Percentiles rank a stretch among this genome's conserved stretches.
Evolutionary conservation across 139 green algal genomes (phyloP).

Genomic region (Haematococcus lacustris): DNA sequence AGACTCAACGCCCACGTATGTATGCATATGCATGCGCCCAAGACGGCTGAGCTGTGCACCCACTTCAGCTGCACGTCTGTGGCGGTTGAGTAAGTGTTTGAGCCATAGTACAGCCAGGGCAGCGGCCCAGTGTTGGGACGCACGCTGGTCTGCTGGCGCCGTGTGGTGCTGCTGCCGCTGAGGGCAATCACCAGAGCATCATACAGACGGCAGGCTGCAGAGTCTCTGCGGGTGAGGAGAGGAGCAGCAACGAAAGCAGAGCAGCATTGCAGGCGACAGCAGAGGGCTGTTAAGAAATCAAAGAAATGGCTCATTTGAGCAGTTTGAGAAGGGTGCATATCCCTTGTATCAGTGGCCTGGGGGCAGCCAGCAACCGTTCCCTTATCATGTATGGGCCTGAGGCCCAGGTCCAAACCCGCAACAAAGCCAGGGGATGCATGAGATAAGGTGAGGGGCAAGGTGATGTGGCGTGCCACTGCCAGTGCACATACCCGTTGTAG

Average conservation of each 20-base stretch:
- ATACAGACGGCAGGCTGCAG: background rate
- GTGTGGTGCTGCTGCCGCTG: background rate
- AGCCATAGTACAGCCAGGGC: constrained; percentile 49
- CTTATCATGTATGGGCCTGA: no score
- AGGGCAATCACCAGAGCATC: background rate
- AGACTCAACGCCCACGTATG: no score
- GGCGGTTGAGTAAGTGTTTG: constrained; percentile 21
- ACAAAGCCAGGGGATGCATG: no score
- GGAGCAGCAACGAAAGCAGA: no score
- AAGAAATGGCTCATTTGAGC: background rate
- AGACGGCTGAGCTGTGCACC: constrained; percentile 9
- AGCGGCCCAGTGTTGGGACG: constrained; percentile 20
- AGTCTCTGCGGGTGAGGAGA: background rate
- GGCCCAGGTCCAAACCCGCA: no score
- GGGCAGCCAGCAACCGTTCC: background rate
- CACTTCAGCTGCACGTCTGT: constrained; percentile 34
- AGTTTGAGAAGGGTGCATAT: no score
- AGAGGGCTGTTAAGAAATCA: no score
- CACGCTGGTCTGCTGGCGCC: background rate
- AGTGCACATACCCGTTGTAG: constrained; percentile 29
- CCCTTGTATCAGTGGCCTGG: no score
- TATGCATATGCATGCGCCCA: no score
- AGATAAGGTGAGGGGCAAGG: no score
- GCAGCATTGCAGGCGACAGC: no score
- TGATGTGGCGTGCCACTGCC: no score